These are phyloP conservation scores for Sedum album DNA, from an alignment of 164 flowering plant genomes.

Conservation along the genomic window DNA sequence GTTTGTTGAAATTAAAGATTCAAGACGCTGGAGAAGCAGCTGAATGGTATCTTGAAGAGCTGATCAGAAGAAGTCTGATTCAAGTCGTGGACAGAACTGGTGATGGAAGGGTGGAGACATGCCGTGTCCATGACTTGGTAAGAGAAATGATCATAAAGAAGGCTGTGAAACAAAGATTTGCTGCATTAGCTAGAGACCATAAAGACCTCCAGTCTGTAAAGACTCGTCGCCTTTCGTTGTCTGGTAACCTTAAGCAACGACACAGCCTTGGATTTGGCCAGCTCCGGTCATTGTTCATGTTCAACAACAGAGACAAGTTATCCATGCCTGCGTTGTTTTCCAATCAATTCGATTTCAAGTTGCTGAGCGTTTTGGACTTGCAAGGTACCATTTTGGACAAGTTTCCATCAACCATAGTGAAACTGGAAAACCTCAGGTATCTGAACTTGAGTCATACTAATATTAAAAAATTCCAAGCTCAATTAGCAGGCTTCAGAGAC, in stretches of 20 bases:
- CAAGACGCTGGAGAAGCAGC: slow-evolving; percentile 16
- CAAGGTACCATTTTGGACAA: slow-evolving; percentile 10
- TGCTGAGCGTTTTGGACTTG: slow-evolving; percentile 22
- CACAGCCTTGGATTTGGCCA: not conserved
- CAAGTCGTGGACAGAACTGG: slow-evolving; percentile 5
- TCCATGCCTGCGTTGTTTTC: not conserved
- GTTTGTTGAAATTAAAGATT: slow-evolving; percentile 12
- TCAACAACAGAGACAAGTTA: not conserved
- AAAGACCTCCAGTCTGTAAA: not conserved
- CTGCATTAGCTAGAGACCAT: not conserved
- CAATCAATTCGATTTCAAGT: slow-evolving; percentile 7
- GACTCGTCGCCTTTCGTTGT: slow-evolving; percentile 13
- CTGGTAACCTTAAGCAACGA: not conserved
- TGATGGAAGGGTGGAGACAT: not conserved
- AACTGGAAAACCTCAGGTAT: slow-evolving; percentile 16
- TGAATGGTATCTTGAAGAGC: slow-evolving; percentile 24
- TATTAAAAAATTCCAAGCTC: slow-evolving; percentile 21
- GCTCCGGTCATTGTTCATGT: not conserved
- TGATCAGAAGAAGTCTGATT: slow-evolving; percentile 21
- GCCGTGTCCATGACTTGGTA: slow-evolving; percentile 19
- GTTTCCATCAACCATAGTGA: slow-evolving; percentile 18
- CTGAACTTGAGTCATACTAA: slow-evolving; percentile 19
- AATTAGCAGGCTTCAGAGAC: slow-evolving; percentile 18
- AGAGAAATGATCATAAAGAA: slow-evolving; percentile 16
- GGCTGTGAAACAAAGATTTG: slow-evolving; percentile 5